phyloP scores from a whole-genome alignment of 108 stramenopile species.

The Conticribra weissflogii region DNA sequence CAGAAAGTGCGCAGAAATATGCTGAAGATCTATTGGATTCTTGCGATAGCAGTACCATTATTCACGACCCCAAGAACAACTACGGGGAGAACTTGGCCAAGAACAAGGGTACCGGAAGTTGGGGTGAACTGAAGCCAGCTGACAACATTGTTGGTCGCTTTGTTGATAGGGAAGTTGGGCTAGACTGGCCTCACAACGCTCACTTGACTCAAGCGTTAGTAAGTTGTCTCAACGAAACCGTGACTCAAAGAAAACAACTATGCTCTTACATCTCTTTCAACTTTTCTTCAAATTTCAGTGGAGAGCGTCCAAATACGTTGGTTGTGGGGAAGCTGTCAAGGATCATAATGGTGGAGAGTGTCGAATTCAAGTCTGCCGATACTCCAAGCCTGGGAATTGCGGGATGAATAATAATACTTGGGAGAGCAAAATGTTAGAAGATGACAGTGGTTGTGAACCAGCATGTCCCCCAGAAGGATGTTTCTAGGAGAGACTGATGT shows the following conservation, averaged over 20 bases:
- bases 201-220: constrained; percentile 33
- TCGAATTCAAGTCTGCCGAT: constrained; percentile 24
- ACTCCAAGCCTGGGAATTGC: constrained; percentile 6
- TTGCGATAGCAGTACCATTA: constrained; percentile 11
- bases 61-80: constrained; percentile 11
- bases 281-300: neutral
- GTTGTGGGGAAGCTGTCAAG: constrained; percentile 14
- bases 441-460: constrained; percentile 21
- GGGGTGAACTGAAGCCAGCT: constrained; percentile 21
- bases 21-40: constrained; percentile 16
- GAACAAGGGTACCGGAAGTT: constrained; percentile 15
- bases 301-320: constrained; percentile 6
- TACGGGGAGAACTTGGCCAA: constrained; percentile 38
- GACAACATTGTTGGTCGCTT: constrained; percentile 27
- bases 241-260: no score
- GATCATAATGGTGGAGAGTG: constrained; percentile 18
- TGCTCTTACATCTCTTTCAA: neutral
- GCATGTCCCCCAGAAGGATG: constrained; percentile 27
- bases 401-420: neutral
- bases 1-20: constrained; percentile 1
- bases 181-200: constrained; percentile 18
- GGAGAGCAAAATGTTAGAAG: constrained; percentile 14
- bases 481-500: neutral
- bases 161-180: constrained; percentile 28
- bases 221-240: neutral